Percentiles rank a stretch among this genome's conserved stretches.
Conservation (phyloP, 2,329 filamentous ascomycete genomes). For the Botryotinia convoluta region DNA sequence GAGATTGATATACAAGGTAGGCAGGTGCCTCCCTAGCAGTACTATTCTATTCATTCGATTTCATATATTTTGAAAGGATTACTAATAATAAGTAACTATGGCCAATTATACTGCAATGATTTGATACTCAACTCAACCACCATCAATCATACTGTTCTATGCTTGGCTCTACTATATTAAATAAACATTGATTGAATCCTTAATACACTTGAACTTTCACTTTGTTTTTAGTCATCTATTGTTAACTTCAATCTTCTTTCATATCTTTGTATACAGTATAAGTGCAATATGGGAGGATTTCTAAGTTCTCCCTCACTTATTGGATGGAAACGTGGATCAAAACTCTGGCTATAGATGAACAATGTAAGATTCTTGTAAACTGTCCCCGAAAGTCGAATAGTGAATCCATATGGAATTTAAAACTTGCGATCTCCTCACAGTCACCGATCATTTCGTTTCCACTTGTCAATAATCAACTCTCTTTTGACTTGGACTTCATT, state of each 20-base stretch:
- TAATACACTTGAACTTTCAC: not conserved
- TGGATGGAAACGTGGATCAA: not conserved
- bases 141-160: not conserved
- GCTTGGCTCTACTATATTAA: not conserved
- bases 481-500: not conserved
- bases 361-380: not conserved
- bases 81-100: not conserved
- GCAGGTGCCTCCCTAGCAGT: not conserved
- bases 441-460: too few relatives aligned
- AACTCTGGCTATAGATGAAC: not conserved
- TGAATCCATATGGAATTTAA: not conserved
- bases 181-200: not conserved
- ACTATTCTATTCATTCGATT: not conserved
- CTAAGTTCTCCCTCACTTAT: not conserved
- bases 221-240: not conserved
- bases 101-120: not conserved
- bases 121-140: not conserved
- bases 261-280: too few relatives aligned
- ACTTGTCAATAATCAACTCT: not conserved
- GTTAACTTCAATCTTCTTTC: not conserved
- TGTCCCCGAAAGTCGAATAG: not conserved
- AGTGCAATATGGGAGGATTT: not conserved
- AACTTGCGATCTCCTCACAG: not conserved
- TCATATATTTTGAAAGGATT: not conserved
- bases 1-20: not conserved